Evolutionary conservation across 2,329 filamentous ascomycete species (phyloP).

Genomic region (Nothophaeocryptopus gaeumannii): DNA sequence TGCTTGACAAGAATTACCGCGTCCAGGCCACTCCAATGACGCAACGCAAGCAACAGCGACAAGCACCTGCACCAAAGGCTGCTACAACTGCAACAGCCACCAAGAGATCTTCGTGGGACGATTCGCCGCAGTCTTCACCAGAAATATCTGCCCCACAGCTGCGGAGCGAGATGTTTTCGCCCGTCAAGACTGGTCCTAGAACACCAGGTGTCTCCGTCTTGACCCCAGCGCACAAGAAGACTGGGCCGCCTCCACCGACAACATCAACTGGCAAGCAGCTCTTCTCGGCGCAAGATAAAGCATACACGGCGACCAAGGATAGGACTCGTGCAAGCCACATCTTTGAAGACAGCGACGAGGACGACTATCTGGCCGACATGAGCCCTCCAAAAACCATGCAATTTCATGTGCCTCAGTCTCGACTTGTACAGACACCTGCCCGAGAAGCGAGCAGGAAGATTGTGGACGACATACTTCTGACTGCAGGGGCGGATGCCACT

Average conservation of each 20-base stretch:
- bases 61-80: constrained; percentile 21
- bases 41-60: constrained; percentile 24
- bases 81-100: constrained; percentile 40
- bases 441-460: constrained; percentile 78
- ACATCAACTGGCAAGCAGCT: constrained; percentile 36
- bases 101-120: constrained; percentile 37
- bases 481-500: constrained; percentile 63
- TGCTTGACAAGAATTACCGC: constrained; percentile 95
- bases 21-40: constrained; percentile 83
- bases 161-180: constrained; percentile 73
- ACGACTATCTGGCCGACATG: constrained; percentile 44
- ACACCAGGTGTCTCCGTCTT: constrained; percentile 82
- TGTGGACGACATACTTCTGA: constrained; percentile 74
- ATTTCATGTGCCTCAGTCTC: constrained; percentile 74
- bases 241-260: constrained; percentile 20
- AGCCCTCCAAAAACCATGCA: constrained; percentile 94
- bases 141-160: constrained; percentile 78
- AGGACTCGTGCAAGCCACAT: constrained; percentile 23
- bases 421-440: constrained; percentile 77
- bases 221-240: constrained; percentile 55
- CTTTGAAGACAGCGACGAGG: constrained; percentile 51
- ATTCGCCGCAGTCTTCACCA: constrained; percentile 54
- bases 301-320: constrained; percentile 26
- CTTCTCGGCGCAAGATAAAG: constrained; percentile 33
- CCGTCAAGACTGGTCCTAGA: constrained; percentile 49